Percentiles rank a stretch among this genome's conserved stretches.
Evolutionary conservation across 2,329 filamentous ascomycete species (phyloP).

Genomic region (Zymoseptoria tritici): DNA sequence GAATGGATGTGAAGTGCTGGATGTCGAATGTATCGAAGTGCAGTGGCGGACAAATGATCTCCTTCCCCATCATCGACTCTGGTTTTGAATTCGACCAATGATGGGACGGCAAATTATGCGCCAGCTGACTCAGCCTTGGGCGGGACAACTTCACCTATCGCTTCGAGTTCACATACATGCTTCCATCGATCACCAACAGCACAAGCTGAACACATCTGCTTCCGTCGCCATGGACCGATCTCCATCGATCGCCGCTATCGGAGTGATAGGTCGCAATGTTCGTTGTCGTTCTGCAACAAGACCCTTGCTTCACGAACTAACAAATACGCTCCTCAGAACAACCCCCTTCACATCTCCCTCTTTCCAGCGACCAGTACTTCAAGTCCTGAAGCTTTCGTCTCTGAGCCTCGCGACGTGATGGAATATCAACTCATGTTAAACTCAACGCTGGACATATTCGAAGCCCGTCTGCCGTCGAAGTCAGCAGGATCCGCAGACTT

Average conservation of each 20-base stretch:
- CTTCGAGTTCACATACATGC: too few relatives aligned
- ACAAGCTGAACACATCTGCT: too few relatives aligned
- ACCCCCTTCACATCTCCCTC: slow-evolving; percentile 86
- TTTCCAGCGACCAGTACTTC: slow-evolving; percentile 57
- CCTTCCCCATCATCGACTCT: neutral
- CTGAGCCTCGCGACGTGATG: slow-evolving; percentile 56
- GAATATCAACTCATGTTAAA: slow-evolving; percentile 90
- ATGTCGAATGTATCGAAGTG: slow-evolving; percentile 10
- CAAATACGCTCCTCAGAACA: slow-evolving; percentile 51
- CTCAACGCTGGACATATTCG: slow-evolving; percentile 88
- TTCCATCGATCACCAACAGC: too few relatives aligned
- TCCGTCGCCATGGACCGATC: slow-evolving; percentile 39
- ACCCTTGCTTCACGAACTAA: too few relatives aligned
- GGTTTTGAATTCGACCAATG: too few relatives aligned
- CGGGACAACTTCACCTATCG: too few relatives aligned
- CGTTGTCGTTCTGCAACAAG: slow-evolving; percentile 19
- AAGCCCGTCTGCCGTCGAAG: slow-evolving; percentile 68
- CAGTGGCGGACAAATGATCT: slow-evolving; percentile 1
- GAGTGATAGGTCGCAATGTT: slow-evolving; percentile 89
- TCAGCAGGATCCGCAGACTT: slow-evolving; percentile 68
- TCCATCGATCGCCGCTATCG: slow-evolving; percentile 82
- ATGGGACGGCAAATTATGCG: too few relatives aligned
- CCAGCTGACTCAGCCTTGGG: neutral
- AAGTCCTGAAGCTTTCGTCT: slow-evolving; percentile 9
- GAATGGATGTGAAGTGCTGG: neutral